A percentile compares a stretch with the other conserved stretches of the same genome.
These are phyloP conservation scores for Ceratocystis harringtonii DNA, from an alignment of 2,329 filamentous ascomycete species.

Conservation along the genomic window DNA sequence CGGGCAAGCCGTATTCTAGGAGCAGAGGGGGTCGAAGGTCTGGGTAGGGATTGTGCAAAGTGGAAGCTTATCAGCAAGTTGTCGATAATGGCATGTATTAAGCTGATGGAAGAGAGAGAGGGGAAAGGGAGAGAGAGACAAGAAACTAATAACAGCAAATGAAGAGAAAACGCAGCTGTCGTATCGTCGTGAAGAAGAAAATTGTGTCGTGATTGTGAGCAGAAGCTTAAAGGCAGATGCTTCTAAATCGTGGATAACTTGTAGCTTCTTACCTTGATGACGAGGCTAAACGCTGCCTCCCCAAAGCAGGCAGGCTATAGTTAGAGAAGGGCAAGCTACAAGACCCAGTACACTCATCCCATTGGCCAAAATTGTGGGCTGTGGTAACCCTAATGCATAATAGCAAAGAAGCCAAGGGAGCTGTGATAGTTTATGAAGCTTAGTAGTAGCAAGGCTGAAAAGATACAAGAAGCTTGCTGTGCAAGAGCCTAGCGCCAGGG, in stretches of 20 bases:
- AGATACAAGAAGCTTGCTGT: neutral
- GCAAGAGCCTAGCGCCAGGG: neutral
- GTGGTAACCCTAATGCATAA: neutral
- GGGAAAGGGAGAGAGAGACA: neutral
- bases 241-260: neutral
- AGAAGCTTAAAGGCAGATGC: neutral
- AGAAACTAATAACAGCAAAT: neutral
- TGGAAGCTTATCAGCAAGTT: neutral
- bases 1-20: neutral
- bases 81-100: slow-evolving; percentile 1
- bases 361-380: neutral
- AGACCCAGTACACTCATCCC: neutral
- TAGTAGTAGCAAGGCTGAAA: neutral
- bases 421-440: too few species aligned
- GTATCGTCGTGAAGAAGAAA: neutral
- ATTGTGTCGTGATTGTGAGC: slow-evolving; percentile 18
- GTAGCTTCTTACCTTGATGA: slow-evolving; percentile 31
- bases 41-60: slow-evolving; percentile 17
- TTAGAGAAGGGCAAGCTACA: slow-evolving; percentile 1
- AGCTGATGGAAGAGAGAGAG: neutral
- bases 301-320: slow-evolving; percentile 12
- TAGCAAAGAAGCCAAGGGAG: too few species aligned
- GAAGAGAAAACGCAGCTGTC: neutral
- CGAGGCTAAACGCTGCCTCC: slow-evolving; percentile 41
- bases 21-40: slow-evolving; percentile 18